Evolutionary conservation across 2,329 filamentous ascomycete genomes (phyloP).

Genomic region (Colletotrichum orchidophilum): DNA sequence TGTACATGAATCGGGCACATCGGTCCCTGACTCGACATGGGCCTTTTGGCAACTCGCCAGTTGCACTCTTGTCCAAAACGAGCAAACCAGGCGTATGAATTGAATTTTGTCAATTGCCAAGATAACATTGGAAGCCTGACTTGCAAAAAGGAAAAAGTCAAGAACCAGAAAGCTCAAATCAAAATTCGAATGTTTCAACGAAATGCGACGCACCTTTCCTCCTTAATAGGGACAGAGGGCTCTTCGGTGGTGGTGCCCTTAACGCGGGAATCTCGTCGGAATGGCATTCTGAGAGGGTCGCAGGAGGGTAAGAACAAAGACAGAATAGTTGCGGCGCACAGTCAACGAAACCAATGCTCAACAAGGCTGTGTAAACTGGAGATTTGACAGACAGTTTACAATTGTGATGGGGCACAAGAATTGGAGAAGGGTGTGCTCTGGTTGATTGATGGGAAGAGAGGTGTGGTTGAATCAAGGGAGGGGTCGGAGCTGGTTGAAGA

Average conservation of each 20-base stretch:
- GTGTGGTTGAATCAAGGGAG: slow-evolving; percentile 20
- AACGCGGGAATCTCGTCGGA: not conserved
- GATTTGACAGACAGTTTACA: not conserved
- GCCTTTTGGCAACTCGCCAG: not conserved
- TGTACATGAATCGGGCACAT: not conserved
- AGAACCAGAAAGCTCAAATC: not conserved
- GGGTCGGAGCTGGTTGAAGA: not conserved
- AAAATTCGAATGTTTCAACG: not conserved
- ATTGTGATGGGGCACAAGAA: not conserved
- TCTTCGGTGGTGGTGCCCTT: not conserved
- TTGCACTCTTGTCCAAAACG: not conserved
- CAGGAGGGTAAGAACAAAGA: not conserved
- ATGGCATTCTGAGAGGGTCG: not conserved
- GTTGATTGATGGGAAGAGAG: not conserved
- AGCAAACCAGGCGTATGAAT: not conserved
- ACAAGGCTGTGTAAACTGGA: not conserved
- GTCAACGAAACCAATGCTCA: not conserved
- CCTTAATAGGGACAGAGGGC: not conserved
- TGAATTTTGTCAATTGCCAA: not conserved
- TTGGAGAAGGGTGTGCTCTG: not conserved
- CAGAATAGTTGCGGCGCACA: not conserved
- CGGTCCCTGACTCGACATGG: not conserved
- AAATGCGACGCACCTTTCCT: not conserved
- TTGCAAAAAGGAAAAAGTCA: not conserved
- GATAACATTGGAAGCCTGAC: not conserved